Conservation (phyloP, 1,139 yeast species). For the Blastobotrys aristatus region DNA sequence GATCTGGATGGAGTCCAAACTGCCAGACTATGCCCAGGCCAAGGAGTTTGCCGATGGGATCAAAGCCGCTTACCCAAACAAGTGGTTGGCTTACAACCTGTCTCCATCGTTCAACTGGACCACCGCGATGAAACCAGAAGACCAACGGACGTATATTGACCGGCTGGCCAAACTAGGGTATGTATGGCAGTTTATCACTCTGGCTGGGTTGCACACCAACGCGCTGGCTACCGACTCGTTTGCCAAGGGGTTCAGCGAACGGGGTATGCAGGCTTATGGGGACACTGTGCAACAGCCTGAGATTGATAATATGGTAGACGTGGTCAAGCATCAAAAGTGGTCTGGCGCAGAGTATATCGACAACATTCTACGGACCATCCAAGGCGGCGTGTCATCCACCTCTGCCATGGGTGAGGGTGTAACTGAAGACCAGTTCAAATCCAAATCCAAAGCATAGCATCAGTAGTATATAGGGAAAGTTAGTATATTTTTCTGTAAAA, state of each 20-base stretch:
- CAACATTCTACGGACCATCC: conserved; percentile 79
- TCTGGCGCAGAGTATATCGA: conserved; percentile 98
- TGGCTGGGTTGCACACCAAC: conserved; percentile 95
- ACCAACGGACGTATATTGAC: conserved; percentile 85
- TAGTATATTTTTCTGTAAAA: no score
- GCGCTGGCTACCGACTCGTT: conserved; percentile 89
- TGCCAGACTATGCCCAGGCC: conserved; percentile 92
- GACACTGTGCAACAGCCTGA: conserved; percentile 81
- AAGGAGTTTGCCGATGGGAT: conserved; percentile 93
- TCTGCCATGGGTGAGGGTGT: conserved; percentile 99
- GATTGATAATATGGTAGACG: conserved; percentile 86
- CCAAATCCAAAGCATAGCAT: conserved; percentile 24
- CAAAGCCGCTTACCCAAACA: conserved; percentile 71
- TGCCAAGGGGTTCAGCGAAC: conserved; percentile 68
- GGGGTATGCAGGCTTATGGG: conserved; percentile 96
- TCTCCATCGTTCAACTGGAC: conserved; percentile 99
- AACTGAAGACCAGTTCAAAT: conserved; percentile 90
- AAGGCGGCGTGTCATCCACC: conserved; percentile 93
- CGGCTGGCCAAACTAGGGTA: conserved; percentile 87
- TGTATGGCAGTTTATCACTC: conserved; percentile 96
- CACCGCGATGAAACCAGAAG: conserved; percentile 80
- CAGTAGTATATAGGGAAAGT: no score
- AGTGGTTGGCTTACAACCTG: conserved; percentile 94
- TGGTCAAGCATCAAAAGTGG: conserved; percentile 98
- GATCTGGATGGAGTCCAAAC: conserved; percentile 98